Evolutionary conservation across 2,329 filamentous ascomycete genomes (phyloP).

Genomic region (Ophiostoma quercus): DNA sequence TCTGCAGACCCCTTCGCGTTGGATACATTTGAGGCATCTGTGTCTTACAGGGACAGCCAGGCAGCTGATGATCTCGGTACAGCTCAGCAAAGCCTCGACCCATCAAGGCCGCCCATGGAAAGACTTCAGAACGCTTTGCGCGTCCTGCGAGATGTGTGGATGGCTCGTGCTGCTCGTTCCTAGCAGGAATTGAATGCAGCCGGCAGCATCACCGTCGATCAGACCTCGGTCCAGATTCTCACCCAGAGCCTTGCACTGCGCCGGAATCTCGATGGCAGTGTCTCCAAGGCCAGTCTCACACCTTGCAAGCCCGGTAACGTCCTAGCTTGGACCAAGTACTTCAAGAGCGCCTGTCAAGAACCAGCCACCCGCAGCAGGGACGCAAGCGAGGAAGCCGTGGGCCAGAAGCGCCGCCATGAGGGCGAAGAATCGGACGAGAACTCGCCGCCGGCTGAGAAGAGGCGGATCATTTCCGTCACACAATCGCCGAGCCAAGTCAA

Average conservation of each 20-base stretch:
- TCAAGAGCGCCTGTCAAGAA: slow-evolving; percentile 1
- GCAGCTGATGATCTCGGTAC: background rate
- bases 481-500: background rate
- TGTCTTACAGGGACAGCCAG: background rate
- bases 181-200: background rate
- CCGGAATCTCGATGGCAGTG: background rate
- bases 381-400: background rate
- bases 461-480: background rate
- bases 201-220: slow-evolving; percentile 13
- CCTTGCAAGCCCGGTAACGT: slow-evolving; percentile 16
- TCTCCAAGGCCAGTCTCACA: background rate
- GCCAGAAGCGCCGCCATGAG: background rate
- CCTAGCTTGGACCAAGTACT: slow-evolving; percentile 29
- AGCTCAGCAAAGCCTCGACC: background rate
- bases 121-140: background rate
- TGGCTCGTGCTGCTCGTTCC: slow-evolving; percentile 12
- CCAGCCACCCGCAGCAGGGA: background rate
- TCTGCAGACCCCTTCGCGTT: background rate
- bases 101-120: background rate
- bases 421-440: background rate
- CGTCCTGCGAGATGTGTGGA: slow-evolving; percentile 8
- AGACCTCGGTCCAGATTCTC: slow-evolving; percentile 13
- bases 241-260: slow-evolving; percentile 20
- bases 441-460: background rate
- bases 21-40: background rate